These are phyloP conservation scores for Funneliformis geosporum DNA, from an alignment of 192 early-diverging fungal genomes.

Conservation along the genomic window DNA sequence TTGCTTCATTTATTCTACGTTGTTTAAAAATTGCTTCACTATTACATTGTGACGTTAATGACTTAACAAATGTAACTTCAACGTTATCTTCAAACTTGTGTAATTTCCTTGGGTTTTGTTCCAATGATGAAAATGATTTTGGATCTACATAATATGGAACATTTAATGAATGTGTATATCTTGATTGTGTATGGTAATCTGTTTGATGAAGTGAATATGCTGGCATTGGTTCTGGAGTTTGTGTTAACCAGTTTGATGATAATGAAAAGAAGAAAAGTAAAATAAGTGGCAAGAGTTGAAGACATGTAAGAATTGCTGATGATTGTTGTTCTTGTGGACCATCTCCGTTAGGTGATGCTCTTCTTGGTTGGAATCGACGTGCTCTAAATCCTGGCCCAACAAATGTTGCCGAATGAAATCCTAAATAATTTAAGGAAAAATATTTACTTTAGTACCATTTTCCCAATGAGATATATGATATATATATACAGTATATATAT, in stretches of 20 bases:
- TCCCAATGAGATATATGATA: background rate
- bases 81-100: conserved; percentile 72
- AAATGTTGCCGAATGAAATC: conserved; percentile 51
- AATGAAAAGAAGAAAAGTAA: conserved; percentile 77
- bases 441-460: background rate
- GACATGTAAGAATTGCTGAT: conserved; percentile 50
- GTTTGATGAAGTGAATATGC: conserved; percentile 66
- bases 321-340: conserved; percentile 47
- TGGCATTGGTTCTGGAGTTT: conserved; percentile 31
- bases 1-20: conserved; percentile 57
- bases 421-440: conserved; percentile 23
- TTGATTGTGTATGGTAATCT: conserved; percentile 49
- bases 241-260: conserved; percentile 59
- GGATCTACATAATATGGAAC: conserved; percentile 85
- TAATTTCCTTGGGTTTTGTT: conserved; percentile 51
- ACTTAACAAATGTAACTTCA: conserved; percentile 67
- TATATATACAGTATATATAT: background rate
- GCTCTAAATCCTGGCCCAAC: conserved; percentile 53
- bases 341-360: conserved; percentile 38
- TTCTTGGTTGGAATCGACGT: conserved; percentile 38
- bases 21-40: conserved; percentile 64
- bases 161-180: conserved; percentile 58
- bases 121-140: conserved; percentile 40
- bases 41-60: conserved; percentile 64
- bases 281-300: conserved; percentile 80